These are phyloP conservation scores for Elsinoe australis DNA, from an alignment of 2,329 filamentous ascomycete species.

Conservation along the genomic window DNA sequence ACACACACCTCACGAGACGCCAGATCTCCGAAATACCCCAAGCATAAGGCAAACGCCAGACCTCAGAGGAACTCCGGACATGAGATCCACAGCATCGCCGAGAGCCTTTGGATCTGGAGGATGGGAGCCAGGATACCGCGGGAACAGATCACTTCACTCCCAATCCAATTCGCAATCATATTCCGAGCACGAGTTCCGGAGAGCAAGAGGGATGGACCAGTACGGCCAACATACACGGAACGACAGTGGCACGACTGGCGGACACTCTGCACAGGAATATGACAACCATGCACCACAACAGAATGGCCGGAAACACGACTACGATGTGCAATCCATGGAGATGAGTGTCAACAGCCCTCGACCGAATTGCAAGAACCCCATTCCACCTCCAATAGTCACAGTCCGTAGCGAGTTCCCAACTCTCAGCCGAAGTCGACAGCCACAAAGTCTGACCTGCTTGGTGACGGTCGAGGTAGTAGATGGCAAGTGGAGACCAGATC, in stretches of 20 bases:
- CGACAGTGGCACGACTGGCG: constrained; percentile 68
- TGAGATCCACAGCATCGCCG: constrained; percentile 10
- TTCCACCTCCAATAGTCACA: constrained; percentile 83
- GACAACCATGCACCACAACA: constrained; percentile 56
- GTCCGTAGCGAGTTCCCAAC: constrained; percentile 96
- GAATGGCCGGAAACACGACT: constrained; percentile 71
- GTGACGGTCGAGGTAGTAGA: constrained; percentile 91
- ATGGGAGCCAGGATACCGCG: constrained; percentile 13
- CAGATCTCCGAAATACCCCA: constrained; percentile 24
- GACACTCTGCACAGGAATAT: constrained; percentile 68
- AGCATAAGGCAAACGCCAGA: constrained; percentile 30
- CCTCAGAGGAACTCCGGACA: constrained; percentile 16
- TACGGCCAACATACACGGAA: constrained; percentile 57
- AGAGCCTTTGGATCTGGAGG: constrained; percentile 12
- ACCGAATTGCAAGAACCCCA: constrained; percentile 66
- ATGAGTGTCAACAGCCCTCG: constrained; percentile 70
- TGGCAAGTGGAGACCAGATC: constrained; percentile 79
- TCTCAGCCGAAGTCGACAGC: constrained; percentile 80
- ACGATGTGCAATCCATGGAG: constrained; percentile 94
- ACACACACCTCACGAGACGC: constrained; percentile 22
- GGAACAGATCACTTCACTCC: constrained; percentile 11
- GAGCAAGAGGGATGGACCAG: constrained; percentile 7
- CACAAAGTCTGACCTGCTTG: constrained; percentile 89
- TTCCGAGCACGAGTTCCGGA: constrained; percentile 9
- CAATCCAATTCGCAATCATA: constrained; percentile 14